These are phyloP conservation scores for Rhodotorula taiwanensis DNA, from an alignment of 768 basidiomycete genomes.

Conservation along the genomic window DNA sequence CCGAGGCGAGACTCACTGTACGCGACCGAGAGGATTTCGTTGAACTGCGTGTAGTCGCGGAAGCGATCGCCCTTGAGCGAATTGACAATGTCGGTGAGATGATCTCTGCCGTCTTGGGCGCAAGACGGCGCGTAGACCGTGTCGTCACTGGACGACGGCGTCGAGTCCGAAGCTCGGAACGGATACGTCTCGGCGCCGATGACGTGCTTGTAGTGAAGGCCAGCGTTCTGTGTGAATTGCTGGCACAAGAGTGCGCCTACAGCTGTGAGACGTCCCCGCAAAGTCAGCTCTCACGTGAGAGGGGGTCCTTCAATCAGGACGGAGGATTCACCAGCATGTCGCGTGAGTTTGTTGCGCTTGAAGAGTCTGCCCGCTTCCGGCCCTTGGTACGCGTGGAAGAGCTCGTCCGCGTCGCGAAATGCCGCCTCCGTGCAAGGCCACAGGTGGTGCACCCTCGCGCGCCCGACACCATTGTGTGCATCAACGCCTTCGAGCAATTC, in stretches of 20 bases:
- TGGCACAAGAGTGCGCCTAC: slow-evolving; percentile 15
- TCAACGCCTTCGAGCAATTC: not conserved
- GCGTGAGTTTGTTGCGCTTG: slow-evolving; percentile 9
- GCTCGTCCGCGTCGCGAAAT: not conserved
- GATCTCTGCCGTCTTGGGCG: slow-evolving; percentile 8
- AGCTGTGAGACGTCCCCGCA: not conserved
- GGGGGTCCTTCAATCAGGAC: too few species aligned
- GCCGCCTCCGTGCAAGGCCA: slow-evolving; percentile 1
- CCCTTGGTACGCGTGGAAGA: slow-evolving; percentile 27
- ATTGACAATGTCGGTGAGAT: slow-evolving; percentile 14
- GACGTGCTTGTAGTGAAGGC: slow-evolving; percentile 37
- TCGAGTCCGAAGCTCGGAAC: slow-evolving; percentile 10
- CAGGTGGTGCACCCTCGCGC: slow-evolving; percentile 20
- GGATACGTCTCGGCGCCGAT: slow-evolving; percentile 39
- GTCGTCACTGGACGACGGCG: not conserved
- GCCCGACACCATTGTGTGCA: not conserved
- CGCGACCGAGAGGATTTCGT: slow-evolving; percentile 41
- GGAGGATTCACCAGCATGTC: slow-evolving; percentile 5
- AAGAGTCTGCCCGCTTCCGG: slow-evolving; percentile 14
- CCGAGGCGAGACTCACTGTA: slow-evolving; percentile 11
- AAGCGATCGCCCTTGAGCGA: slow-evolving; percentile 12
- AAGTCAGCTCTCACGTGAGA: not conserved
- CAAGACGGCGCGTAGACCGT: slow-evolving; percentile 18
- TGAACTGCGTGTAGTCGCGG: slow-evolving; percentile 28
- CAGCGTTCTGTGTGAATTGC: slow-evolving; percentile 28